Conservation (phyloP, 306 rosid genomes). For the Prunus fruticosa region DNA sequence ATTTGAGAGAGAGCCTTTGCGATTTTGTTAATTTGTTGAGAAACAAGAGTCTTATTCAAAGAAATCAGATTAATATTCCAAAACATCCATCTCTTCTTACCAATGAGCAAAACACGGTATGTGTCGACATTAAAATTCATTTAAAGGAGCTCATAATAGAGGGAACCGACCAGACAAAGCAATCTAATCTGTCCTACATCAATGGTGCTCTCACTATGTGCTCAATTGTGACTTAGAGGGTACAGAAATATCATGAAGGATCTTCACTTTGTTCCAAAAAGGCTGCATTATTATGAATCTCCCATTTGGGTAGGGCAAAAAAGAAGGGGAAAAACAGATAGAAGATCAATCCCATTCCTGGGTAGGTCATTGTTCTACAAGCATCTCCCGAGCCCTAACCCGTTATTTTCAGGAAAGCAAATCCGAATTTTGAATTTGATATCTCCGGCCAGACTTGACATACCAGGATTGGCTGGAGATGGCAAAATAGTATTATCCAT, state of each 20-base stretch:
- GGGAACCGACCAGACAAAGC: background rate
- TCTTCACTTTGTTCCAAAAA: slow-evolving; percentile 16
- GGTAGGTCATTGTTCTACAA: too few species aligned
- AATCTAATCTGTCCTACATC: background rate
- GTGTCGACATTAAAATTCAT: background rate
- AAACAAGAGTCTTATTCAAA: background rate
- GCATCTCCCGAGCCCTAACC: too few species aligned
- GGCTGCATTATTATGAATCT: slow-evolving; percentile 4
- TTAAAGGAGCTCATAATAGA: background rate
- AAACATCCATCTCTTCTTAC: background rate
- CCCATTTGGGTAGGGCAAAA: background rate
- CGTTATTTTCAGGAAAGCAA: too few species aligned
- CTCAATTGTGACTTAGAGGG: background rate
- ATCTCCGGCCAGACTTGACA: too few species aligned
- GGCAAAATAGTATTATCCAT: too few species aligned
- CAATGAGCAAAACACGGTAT: background rate
- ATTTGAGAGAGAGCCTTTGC: background rate
- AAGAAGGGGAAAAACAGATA: background rate
- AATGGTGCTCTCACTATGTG: background rate
- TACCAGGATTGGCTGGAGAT: fast-evolving
- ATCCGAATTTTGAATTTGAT: too few species aligned
- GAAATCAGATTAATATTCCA: background rate
- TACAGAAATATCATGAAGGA: slow-evolving; percentile 9
- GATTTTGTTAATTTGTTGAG: background rate
- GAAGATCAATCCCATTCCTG: background rate